A percentile compares a stretch with the other conserved stretches of the same genome.
Conservation (phyloP, 148 eudicot species). For the Gaultheria prostrata region DNA sequence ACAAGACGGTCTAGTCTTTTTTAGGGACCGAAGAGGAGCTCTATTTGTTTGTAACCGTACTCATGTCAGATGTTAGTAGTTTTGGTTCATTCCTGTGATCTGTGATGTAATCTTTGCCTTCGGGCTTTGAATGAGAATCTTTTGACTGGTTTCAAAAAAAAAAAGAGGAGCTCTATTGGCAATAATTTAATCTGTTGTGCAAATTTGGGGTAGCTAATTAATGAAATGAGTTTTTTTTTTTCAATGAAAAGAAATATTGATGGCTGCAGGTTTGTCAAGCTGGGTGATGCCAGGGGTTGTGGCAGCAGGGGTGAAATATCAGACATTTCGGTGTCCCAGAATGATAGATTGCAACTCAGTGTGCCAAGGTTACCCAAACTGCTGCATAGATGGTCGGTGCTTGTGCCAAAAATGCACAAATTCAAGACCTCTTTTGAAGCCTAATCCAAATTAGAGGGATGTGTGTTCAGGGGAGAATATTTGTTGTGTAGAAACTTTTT, state of each 20-base stretch:
- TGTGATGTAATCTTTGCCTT: no score
- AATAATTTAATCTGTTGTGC: background rate
- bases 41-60: no score
- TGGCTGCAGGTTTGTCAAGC: no score
- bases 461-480: background rate
- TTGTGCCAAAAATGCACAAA: constrained; percentile 10
- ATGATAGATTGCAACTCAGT: background rate
- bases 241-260: no score
- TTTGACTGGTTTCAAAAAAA: no score
- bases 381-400: constrained; percentile 13
- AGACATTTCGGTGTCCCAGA: constrained; percentile 12
- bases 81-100: no score
- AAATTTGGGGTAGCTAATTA: background rate
- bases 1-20: background rate
- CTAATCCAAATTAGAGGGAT: background rate
- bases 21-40: background rate
- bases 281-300: background rate
- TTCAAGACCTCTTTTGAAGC: background rate
- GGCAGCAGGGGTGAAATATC: background rate
- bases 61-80: no score
- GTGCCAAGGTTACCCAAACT: constrained; percentile 14
- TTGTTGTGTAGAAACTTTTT: background rate
- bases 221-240: no score
- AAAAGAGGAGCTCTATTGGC: background rate
- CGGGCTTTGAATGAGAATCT: no score